Evolutionary conservation across 164 flowering plant genomes (phyloP).

Genomic region (Dillenia suffruticosa): DNA sequence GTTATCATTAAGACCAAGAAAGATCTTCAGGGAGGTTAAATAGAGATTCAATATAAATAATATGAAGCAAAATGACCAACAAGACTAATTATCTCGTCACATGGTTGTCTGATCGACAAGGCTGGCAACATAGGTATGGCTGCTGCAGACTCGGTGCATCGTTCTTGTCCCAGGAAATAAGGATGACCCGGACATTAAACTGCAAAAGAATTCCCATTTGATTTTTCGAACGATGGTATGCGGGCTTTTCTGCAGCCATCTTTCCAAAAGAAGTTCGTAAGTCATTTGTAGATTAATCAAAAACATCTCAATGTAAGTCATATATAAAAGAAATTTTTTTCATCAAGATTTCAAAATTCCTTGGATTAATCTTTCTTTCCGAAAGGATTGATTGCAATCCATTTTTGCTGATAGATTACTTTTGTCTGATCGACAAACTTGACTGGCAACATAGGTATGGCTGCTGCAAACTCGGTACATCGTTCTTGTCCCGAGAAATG

Average conservation of each 20-base stretch:
- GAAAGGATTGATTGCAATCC: no score
- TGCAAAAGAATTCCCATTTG: constrained; percentile 34
- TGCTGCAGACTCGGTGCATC: constrained; percentile 46
- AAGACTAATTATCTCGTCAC: constrained; percentile 39
- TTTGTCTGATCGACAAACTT: constrained; percentile 43
- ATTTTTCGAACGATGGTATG: no score
- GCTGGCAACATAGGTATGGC: constrained; percentile 73
- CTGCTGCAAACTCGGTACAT: constrained; percentile 44
- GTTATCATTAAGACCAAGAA: no score
- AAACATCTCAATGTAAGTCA: no score
- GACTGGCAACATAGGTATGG: constrained; percentile 77
- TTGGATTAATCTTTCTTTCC: no score
- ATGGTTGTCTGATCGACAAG: constrained; percentile 49
- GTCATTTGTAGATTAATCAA: no score
- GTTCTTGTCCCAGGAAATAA: constrained; percentile 54
- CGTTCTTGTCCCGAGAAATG: constrained; percentile 53
- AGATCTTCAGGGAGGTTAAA: not conserved
- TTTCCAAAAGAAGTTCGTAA: no score
- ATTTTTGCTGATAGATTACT: no score
- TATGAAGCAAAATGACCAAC: not conserved
- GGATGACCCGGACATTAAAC: constrained; percentile 59
- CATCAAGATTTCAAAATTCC: no score
- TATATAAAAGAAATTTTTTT: no score
- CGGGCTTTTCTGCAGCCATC: no score
- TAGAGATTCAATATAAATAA: no score